phyloP scores from a whole-genome alignment of 768 basidiomycete species.

The Rubroboletus pulcherrimus region DNA sequence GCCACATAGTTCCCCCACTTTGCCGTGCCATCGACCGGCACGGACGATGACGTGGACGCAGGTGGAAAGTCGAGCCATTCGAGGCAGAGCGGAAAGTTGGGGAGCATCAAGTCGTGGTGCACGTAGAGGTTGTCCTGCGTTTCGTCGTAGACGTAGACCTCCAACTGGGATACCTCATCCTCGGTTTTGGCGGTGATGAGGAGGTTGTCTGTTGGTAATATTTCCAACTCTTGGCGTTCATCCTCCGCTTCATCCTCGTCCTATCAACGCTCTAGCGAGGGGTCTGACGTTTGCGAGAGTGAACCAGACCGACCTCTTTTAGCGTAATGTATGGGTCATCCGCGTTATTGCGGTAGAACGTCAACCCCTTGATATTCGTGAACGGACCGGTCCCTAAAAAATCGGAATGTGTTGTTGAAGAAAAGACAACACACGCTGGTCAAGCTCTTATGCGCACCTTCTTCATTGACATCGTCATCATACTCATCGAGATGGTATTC shows the following conservation, averaged over 20 bases:
- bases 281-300: neutral
- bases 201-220: constrained; percentile 88
- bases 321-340: constrained; percentile 97
- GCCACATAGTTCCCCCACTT: constrained; percentile 86
- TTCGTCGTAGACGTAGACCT: constrained; percentile 95
- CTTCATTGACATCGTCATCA: constrained; percentile 65
- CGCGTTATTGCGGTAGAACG: constrained; percentile 85
- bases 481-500: constrained; percentile 91
- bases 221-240: constrained; percentile 86
- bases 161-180: constrained; percentile 93
- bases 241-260: constrained; percentile 51
- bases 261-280: constrained; percentile 10
- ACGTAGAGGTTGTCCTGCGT: constrained; percentile 87
- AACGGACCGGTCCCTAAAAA: constrained; percentile 69
- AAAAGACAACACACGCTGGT: neutral
- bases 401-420: neutral
- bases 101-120: constrained; percentile 97
- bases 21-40: constrained; percentile 29
- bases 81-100: constrained; percentile 95
- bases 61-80: constrained; percentile 99
- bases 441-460: constrained; percentile 20
- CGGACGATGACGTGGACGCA: constrained; percentile 41
- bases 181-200: constrained; percentile 92
- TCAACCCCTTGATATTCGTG: constrained; percentile 92
- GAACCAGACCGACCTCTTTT: constrained; percentile 68